Base-by-base conservation (phyloP, 2,329 filamentous ascomycete species). In the Bretziella fagacearum region DNA sequence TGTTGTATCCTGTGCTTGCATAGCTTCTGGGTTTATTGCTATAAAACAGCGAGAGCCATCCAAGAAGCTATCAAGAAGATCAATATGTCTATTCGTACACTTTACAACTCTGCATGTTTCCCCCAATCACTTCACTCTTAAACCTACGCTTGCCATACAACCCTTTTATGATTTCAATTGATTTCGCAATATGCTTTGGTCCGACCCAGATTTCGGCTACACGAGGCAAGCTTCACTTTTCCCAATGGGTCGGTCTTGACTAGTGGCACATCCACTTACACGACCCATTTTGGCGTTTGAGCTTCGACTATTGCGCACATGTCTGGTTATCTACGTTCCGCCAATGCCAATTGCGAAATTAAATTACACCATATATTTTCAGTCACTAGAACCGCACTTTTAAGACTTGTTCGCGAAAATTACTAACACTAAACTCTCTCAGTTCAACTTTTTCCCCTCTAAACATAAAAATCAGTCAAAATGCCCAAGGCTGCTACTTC, bases 401-500 rank as follows among this genome's bases (percentile, higher is more conserved):
- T 35, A n/a, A 30, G n/a, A 7, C n/a, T 7, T 30, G 27, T 8
- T n/a, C 8, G 27, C 13, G 20, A 35, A 5, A 35, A n/a, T 17
- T 15, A 35, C 32, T 35, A 35, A 35, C 32, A 35, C 11, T 10
- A n/a, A 30, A 8, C 15, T 17, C 4, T 35, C 2, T 8, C 5
- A 35, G 32, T n/a, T n/a, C n/a, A 1, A 6, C 35, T 13, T 6
- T 13, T 22, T 22, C 5, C 17, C 36, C 17, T 17, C n/a, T 6
- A 22, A 27, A 6, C 7, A 32, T 6, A 47, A n/a, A n/a, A n/a
- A n/a, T n/a, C 39, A 44, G 56, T 58, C 65, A 73, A 58, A 53
- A 77, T 77, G 73, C 70, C 73, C 57, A 77, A 77, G 66, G 71
- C 69, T 56, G 39, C 44, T 25, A 62, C 68, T 44, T 61, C 66